A percentile compares a stretch with the other conserved stretches of the same genome.
Conservation (phyloP, 2,329 filamentous ascomycete genomes). For the Colletotrichum filicis region DNA sequence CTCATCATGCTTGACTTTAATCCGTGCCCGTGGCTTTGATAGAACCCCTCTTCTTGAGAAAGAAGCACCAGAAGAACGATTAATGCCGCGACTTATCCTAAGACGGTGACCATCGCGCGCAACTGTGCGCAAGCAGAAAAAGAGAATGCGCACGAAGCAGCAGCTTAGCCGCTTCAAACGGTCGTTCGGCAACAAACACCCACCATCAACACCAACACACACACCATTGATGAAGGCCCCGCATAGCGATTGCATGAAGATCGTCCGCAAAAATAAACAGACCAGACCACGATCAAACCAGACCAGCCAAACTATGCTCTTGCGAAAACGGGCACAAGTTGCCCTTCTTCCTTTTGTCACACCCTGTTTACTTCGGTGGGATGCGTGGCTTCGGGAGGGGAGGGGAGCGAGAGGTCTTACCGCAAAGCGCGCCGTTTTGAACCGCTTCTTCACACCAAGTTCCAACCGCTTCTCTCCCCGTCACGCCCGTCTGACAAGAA, state of each 20-base stretch:
- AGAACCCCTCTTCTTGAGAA: not conserved
- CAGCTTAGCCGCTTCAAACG: not conserved
- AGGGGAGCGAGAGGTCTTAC: constrained; percentile 6
- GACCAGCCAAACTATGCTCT: constrained; percentile 9
- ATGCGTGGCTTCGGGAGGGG: not conserved
- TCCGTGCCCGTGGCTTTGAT: not conserved
- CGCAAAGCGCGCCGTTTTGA: constrained; percentile 19
- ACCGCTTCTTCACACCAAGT: not conserved
- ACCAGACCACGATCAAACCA: constrained; percentile 28
- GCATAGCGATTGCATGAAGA: not conserved
- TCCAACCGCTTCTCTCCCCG: not conserved
- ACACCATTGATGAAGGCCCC: not conserved
- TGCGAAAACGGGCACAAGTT: constrained; percentile 1
- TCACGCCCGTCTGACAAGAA: not conserved
- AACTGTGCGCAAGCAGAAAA: constrained; percentile 6
- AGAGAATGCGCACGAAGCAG: not conserved
- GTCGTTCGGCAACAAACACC: not conserved
- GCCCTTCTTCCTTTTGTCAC: no score
- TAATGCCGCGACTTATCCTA: constrained; percentile 18
- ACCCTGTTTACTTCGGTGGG: not conserved
- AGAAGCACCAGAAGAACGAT: not conserved
- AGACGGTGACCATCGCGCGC: constrained; percentile 28
- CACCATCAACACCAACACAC: not conserved
- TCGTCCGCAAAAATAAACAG: constrained; percentile 1
- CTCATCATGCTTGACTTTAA: constrained; percentile 13